phyloP scores from a whole-genome alignment of 768 basidiomycete species.

The Suillus clintonianus region DNA sequence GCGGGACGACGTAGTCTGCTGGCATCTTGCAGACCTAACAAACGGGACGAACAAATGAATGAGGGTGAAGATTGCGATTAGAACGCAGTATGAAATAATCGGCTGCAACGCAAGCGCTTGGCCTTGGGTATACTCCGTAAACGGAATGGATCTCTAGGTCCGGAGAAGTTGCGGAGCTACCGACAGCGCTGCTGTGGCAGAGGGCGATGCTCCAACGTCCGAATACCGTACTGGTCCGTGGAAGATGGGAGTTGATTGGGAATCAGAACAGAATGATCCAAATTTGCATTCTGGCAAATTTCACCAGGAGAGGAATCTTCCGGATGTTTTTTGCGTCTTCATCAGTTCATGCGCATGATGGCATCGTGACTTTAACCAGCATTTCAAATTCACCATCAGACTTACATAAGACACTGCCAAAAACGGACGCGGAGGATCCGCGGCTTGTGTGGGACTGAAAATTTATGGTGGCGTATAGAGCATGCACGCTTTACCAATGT shows the following conservation, averaged over 20 bases:
- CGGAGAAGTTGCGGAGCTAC: conserved; percentile 8
- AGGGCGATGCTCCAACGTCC: background rate
- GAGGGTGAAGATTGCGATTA: background rate
- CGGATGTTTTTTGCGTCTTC: background rate
- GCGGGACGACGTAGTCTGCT: conserved; percentile 1
- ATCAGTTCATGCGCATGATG: background rate
- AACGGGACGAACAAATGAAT: background rate
- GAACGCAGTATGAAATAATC: background rate
- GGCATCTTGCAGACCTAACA: conserved; percentile 15
- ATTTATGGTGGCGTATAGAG: background rate
- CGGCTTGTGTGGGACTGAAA: background rate
- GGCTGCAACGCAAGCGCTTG: conserved; percentile 9
- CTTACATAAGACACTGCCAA: background rate
- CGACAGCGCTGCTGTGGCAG: conserved; percentile 4
- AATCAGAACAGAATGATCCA: background rate
- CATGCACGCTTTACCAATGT: too few relatives aligned
- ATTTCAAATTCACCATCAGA: background rate
- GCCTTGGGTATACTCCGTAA: conserved; percentile 4
- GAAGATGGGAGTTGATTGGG: background rate
- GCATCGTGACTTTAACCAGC: background rate
- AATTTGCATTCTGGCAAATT: background rate
- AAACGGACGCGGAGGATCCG: background rate
- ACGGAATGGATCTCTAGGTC: conserved; percentile 9
- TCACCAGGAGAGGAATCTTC: conserved; percentile 1
- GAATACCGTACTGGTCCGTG: background rate